Base-by-base conservation (phyloP, 768 basidiomycete species). In the Leccinum disarticulatum region DNA sequence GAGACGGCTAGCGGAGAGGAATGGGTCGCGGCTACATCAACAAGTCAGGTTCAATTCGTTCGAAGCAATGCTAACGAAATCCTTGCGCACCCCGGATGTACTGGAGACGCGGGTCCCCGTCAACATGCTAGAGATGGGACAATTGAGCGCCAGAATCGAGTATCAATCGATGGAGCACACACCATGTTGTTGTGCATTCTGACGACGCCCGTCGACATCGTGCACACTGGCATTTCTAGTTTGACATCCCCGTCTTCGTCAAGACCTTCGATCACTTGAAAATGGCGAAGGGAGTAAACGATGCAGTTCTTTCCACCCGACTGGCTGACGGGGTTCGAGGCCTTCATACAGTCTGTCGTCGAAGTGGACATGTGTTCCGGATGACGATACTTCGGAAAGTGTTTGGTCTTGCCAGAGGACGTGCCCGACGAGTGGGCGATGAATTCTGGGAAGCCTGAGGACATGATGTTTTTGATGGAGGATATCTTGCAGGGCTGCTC, bases 161-260 rank as follows among this genome's bases (percentile, higher is more conserved):
- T 1, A 54, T 43, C 6, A 22, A 43, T 36, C 36, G 6, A 36
- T 15, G 35, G 13, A 35, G 19, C 17, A 54, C 57, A 22, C 14
- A 61, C 62, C 68, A 66, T 66, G 2, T 70, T 35, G 38, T 62
- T 55, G 31, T 38, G 63, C 68, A 70, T 68, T 58, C 68, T 58
- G 43, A 64, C 57, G 4, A 62, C 62, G 14, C 64, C 66, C 6
- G 68, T 66, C 5, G 68, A 67, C 67, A 67, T 69, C 11, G 67
- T 17, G 47, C 59, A 64, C 43, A 66, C 64, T 0, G 60, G 61
- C 56, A 66, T 60, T 35, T 53, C 58, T 0, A 63, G 53, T 28
- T 61, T 58, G 7, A 68, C 36, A 4, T 66, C 54, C 1, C 58
- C 61, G 3, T 68, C 54, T 0, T 52, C 56, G 28, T 55, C 52